These are phyloP conservation scores for Lactifluus pinguis DNA, from an alignment of 768 basidiomycete genomes.

Conservation along the genomic window DNA sequence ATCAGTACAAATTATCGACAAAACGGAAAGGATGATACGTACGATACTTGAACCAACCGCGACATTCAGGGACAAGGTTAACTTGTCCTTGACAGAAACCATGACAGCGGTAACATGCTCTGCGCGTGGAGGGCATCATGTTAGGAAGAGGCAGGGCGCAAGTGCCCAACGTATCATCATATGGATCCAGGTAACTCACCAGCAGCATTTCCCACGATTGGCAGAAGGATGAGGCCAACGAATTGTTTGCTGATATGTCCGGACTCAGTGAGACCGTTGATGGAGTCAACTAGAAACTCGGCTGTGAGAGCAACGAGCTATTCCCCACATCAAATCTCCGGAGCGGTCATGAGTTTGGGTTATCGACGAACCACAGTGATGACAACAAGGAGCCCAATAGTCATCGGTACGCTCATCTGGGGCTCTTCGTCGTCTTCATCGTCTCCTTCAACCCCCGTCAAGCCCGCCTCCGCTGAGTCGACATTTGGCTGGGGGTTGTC, in stretches of 20 bases:
- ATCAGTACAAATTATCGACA: neutral
- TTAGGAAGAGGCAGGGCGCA: neutral
- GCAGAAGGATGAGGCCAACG: slow-evolving; percentile 80
- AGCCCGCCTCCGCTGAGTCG: slow-evolving; percentile 6
- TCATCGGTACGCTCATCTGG: slow-evolving; percentile 29
- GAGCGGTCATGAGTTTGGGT: neutral
- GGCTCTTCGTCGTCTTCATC: slow-evolving; percentile 25
- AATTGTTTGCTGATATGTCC: slow-evolving; percentile 67
- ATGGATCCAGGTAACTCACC: slow-evolving; percentile 33
- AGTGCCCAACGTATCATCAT: neutral
- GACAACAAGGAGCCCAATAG: slow-evolving; percentile 27
- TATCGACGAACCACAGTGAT: slow-evolving; percentile 32
- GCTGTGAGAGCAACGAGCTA: slow-evolving; percentile 46
- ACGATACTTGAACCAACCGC: slow-evolving; percentile 85
- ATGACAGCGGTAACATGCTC: slow-evolving; percentile 91
- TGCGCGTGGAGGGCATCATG: slow-evolving; percentile 17
- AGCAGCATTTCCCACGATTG: slow-evolving; percentile 87
- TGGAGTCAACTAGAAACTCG: slow-evolving; percentile 68
- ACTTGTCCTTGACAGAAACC: slow-evolving; percentile 83
- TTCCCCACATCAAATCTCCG: neutral
- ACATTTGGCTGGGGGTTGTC: neutral
- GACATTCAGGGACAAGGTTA: slow-evolving; percentile 79
- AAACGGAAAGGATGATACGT: slow-evolving; percentile 24
- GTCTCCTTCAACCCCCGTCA: slow-evolving; percentile 21
- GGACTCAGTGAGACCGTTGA: slow-evolving; percentile 54